phyloP scores from a whole-genome alignment of 139 green algal genomes.

The Haematococcus sp. region DNA sequence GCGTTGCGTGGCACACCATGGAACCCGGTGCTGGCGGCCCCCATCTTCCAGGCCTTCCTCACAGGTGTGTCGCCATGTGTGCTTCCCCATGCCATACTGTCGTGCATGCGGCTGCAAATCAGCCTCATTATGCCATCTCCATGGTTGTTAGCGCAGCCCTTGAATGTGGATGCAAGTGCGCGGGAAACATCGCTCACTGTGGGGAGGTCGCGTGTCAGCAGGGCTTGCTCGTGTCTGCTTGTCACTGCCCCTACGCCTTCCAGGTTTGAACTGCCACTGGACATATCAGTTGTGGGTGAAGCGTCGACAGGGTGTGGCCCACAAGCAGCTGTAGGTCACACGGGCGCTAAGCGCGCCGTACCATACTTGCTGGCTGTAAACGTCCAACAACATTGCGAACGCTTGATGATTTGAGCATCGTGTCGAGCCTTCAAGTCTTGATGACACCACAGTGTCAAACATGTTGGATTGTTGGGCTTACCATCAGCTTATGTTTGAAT shows the following conservation, averaged over 20 bases:
- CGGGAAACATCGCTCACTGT: too few species aligned
- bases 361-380: too few species aligned
- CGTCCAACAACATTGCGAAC: too few species aligned
- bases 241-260: neutral
- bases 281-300: slow-evolving; percentile 1
- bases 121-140: neutral
- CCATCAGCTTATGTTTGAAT: too few species aligned
- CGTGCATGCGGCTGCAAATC: neutral
- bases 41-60: slow-evolving; percentile 39
- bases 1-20: slow-evolving; percentile 23
- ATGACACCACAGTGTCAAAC: too few species aligned
- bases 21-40: slow-evolving; percentile 46
- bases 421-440: too few species aligned
- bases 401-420: too few species aligned
- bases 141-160: too few species aligned
- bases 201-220: too few species aligned
- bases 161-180: too few species aligned
- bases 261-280: slow-evolving; percentile 10
- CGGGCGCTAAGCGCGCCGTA: neutral
- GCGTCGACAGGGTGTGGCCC: neutral
- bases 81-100: neutral
- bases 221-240: too few species aligned
- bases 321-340: slow-evolving; percentile 19
- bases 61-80: slow-evolving; percentile 14
- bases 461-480: too few species aligned